A percentile compares a stretch with the other conserved stretches of the same genome.
Conservation (phyloP, 768 basidiomycete genomes). For the Naganishia friedmannii region DNA sequence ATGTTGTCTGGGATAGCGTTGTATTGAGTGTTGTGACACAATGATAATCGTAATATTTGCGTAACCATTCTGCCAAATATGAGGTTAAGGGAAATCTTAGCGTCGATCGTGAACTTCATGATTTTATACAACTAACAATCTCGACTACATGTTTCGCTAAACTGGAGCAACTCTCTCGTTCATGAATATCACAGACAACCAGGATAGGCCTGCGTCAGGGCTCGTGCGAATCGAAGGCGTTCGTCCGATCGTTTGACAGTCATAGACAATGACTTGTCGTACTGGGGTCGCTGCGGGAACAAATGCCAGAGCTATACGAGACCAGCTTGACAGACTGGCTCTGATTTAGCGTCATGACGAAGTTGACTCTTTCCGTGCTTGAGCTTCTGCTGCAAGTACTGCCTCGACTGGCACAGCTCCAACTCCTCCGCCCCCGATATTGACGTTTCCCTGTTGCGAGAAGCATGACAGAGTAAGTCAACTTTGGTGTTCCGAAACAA, state of each 20-base stretch:
- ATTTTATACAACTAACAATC: not conserved
- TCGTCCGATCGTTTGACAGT: not conserved
- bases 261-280: not conserved
- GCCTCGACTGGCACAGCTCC: constrained; percentile 49
- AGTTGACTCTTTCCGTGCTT: constrained; percentile 21
- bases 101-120: too few relatives aligned
- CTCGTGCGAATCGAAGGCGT: not conserved
- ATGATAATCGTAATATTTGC: too few relatives aligned
- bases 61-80: not conserved
- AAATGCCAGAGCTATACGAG: not conserved
- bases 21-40: not conserved
- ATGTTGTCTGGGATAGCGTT: not conserved
- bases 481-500: too few relatives aligned
- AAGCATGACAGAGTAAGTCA: not conserved
- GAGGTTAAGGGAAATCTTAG: too few relatives aligned
- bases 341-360: constrained; percentile 1
- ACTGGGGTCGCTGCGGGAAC: not conserved
- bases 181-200: not conserved
- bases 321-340: not conserved
- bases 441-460: constrained; percentile 41
- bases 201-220: not conserved
- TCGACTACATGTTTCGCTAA: not conserved
- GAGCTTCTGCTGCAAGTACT: constrained; percentile 42
- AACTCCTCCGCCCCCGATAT: constrained; percentile 47
- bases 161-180: not conserved